Conservation (phyloP, 306 rosid genomes). For the Glycine latifolia region DNA sequence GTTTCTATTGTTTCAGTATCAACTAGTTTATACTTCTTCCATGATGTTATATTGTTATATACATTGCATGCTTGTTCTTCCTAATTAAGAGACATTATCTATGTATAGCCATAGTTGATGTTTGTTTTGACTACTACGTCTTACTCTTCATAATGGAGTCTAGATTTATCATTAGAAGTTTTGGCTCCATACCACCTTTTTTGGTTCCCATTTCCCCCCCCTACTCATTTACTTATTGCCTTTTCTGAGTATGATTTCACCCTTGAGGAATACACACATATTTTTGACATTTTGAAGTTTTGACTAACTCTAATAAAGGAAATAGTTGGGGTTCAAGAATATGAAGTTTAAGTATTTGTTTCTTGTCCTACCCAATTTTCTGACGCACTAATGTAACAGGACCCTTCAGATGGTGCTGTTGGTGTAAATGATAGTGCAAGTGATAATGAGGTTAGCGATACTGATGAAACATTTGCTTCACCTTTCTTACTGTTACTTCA, state of each 20-base stretch:
- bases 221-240: not conserved
- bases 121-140: not conserved
- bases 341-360: slow-evolving; percentile 39
- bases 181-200: slow-evolving; percentile 21
- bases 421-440: slow-evolving; percentile 55
- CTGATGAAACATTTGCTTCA: slow-evolving; percentile 63
- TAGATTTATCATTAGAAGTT: not conserved
- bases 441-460: slow-evolving; percentile 56
- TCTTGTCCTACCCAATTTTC: slow-evolving; percentile 40
- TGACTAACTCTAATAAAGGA: slow-evolving; percentile 7
- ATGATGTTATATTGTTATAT: no score
- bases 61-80: not conserved
- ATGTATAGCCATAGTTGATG: slow-evolving; percentile 20
- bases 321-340: slow-evolving; percentile 25
- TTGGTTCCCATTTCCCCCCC: not conserved
- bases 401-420: slow-evolving; percentile 62
- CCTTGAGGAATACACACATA: not conserved
- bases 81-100: slow-evolving; percentile 5
- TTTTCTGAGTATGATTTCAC: slow-evolving; percentile 25
- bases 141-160: slow-evolving; percentile 13
- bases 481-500: slow-evolving; percentile 61
- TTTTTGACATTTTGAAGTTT: slow-evolving; percentile 20
- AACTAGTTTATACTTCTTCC: not conserved
- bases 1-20: not conserved
- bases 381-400: slow-evolving; percentile 68